Evolutionary conservation across 1,284 basidiomycete genomes (phyloP).

Genomic region (Boletus smithii): DNA sequence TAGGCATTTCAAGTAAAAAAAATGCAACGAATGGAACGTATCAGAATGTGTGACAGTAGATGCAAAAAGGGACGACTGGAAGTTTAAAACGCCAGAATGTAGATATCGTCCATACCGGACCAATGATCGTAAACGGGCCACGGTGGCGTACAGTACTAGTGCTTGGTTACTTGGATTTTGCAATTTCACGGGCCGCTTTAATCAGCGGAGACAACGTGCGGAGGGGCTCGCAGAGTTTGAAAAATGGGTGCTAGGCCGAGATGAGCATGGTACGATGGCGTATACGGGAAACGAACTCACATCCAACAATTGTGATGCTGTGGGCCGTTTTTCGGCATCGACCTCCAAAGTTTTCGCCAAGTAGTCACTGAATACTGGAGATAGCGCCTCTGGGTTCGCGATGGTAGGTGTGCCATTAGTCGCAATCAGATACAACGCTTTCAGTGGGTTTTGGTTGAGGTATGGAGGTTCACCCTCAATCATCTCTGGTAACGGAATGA

Average conservation of each 20-base stretch:
- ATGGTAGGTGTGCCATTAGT: constrained; percentile 98
- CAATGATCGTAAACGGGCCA: no score
- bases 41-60: constrained; percentile 18
- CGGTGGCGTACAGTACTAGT: not conserved
- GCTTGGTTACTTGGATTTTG: constrained; percentile 63
- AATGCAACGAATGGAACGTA: constrained; percentile 21
- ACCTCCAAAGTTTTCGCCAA: constrained; percentile 90
- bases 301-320: constrained; percentile 78
- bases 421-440: constrained; percentile 94
- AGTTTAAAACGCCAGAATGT: constrained; percentile 3
- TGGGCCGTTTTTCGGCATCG: constrained; percentile 90
- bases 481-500: constrained; percentile 69
- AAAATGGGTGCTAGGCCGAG: constrained; percentile 73
- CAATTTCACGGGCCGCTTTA: constrained; percentile 86
- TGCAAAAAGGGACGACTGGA: constrained; percentile 15
- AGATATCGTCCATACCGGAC: no score
- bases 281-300: constrained; percentile 41
- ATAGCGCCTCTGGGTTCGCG: constrained; percentile 90
- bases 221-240: constrained; percentile 82
- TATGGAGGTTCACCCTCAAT: constrained; percentile 99
- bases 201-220: constrained; percentile 87
- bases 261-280: constrained; percentile 3
- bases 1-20: constrained; percentile 13
- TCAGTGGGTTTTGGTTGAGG: constrained; percentile 93
- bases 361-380: constrained; percentile 87